These are phyloP conservation scores for Eragrostis curvula DNA, from an alignment of 176 grass and related monocot species.

Conservation along the genomic window DNA sequence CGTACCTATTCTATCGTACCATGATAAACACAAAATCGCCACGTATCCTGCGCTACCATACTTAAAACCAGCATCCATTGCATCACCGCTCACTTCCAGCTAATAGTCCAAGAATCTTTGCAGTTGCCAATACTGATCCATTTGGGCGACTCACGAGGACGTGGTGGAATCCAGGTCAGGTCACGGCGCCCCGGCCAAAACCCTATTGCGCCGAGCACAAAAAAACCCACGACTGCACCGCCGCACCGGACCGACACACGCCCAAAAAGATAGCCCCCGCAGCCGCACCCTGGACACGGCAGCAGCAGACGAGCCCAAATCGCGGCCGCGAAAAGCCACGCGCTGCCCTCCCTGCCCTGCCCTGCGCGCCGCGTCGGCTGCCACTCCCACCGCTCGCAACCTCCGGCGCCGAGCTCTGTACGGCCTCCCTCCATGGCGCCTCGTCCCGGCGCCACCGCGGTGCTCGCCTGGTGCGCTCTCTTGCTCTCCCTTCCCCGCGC, in stretches of 20 bases:
- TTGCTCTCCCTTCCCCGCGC: background rate
- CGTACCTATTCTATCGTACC: too few species aligned
- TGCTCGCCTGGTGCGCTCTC: conserved; percentile 65
- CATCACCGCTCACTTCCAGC: too few species aligned
- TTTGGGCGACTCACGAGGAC: background rate
- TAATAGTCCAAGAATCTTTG: background rate
- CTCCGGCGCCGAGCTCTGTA: background rate
- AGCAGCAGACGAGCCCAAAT: background rate
- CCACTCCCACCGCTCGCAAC: background rate
- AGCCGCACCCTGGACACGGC: background rate
- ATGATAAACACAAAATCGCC: too few species aligned
- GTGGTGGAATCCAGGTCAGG: background rate
- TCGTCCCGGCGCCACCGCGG: conserved; percentile 35
- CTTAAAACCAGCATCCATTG: too few species aligned
- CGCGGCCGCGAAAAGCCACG: conserved; percentile 23
- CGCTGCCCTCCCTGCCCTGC: background rate
- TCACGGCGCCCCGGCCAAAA: background rate
- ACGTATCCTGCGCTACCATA: too few species aligned
- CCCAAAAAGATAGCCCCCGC: conserved; percentile 25
- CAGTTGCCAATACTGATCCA: background rate
- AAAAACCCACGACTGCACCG: background rate
- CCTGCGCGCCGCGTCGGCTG: background rate
- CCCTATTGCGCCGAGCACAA: conserved; percentile 36
- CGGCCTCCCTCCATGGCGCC: conserved; percentile 27
- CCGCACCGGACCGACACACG: conserved; percentile 15